phyloP scores from a whole-genome alignment of 192 early-diverging fungal genomes.

The Podila epicladia region DNA sequence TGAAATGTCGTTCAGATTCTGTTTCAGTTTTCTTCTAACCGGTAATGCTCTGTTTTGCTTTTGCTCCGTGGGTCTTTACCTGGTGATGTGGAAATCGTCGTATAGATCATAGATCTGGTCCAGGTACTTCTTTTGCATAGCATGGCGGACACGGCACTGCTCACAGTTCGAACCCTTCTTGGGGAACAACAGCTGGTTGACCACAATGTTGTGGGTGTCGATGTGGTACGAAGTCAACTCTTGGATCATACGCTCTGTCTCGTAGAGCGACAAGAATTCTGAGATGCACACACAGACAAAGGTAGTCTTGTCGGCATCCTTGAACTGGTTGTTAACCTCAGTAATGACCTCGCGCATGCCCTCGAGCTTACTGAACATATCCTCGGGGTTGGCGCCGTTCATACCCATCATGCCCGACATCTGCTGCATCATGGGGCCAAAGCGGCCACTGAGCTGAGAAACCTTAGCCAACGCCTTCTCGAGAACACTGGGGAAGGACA shows the following conservation, averaged over 20 bases:
- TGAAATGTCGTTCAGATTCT: neutral
- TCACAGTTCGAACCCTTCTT: constrained; percentile 87
- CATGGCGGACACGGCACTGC: constrained; percentile 90
- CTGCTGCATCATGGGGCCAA: constrained; percentile 98
- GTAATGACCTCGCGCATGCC: constrained; percentile 96
- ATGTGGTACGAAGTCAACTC: constrained; percentile 97
- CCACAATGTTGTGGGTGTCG: constrained; percentile 99
- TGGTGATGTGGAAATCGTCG: constrained; percentile 94
- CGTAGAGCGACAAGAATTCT: constrained; percentile 99
- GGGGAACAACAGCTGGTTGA: constrained; percentile 98
- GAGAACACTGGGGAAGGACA: constrained; percentile 96
- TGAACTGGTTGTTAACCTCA: constrained; percentile 99
- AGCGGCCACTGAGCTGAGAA: constrained; percentile 87
- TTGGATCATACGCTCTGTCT: constrained; percentile 99
- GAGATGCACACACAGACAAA: constrained; percentile 99
- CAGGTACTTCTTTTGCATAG: constrained; percentile 99
- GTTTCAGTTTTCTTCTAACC: neutral
- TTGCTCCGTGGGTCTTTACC: constrained; percentile 7
- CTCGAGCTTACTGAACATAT: constrained; percentile 95
- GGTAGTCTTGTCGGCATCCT: constrained; percentile 99
- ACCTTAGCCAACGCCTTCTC: constrained; percentile 99
- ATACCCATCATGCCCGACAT: constrained; percentile 94
- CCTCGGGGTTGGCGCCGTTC: constrained; percentile 82
- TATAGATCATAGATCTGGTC: constrained; percentile 99
- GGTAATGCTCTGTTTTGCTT: neutral